A percentile compares a stretch with the other conserved stretches of the same genome.
These are phyloP conservation scores for Hypoxylon perforatum DNA, from an alignment of 495 filamentous ascomycete genomes.

Conservation along the genomic window DNA sequence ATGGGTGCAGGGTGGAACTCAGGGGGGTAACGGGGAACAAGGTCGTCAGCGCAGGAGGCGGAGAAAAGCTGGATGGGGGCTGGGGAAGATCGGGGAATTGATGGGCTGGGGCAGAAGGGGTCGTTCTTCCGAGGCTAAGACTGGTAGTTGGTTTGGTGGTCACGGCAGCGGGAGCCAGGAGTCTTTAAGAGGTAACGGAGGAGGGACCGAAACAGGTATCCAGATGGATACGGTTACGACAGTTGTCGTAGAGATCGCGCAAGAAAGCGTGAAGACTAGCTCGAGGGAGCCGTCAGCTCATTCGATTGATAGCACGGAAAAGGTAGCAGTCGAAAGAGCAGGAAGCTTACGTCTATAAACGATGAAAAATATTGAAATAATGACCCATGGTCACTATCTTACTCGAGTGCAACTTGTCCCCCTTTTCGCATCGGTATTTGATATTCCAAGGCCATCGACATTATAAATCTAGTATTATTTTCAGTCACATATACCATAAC, in stretches of 20 bases:
- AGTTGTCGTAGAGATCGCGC: conserved; percentile 50
- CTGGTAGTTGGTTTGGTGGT: conserved; percentile 26
- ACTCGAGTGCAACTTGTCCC: background rate
- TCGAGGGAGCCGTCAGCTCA: conserved; percentile 32
- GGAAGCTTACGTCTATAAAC: conserved; percentile 26
- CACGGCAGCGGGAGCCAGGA: conserved; percentile 46
- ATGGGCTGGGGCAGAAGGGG: conserved; percentile 17
- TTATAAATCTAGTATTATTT: no score
- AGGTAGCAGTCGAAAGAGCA: conserved; percentile 11
- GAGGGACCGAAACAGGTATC: conserved; percentile 47
- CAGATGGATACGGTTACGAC: conserved; percentile 57
- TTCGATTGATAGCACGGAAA: conserved; percentile 34
- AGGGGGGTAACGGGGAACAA: conserved; percentile 15
- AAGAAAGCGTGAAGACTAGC: conserved; percentile 25
- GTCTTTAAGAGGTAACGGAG: conserved; percentile 47
- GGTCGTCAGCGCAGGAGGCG: conserved; percentile 37
- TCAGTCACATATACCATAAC: no score
- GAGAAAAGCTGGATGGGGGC: conserved; percentile 21
- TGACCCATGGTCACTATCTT: conserved; percentile 17
- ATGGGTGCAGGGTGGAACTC: conserved; percentile 53
- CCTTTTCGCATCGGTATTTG: no score
- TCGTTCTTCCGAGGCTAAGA: conserved; percentile 24
- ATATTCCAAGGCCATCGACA: no score
- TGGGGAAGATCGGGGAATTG: conserved; percentile 7
- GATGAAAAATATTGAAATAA: background rate